A percentile compares a stretch with the other conserved stretches of the same genome.
Conservation (phyloP, 2,329 filamentous ascomycete genomes). For the Mariannaea elegans region DNA sequence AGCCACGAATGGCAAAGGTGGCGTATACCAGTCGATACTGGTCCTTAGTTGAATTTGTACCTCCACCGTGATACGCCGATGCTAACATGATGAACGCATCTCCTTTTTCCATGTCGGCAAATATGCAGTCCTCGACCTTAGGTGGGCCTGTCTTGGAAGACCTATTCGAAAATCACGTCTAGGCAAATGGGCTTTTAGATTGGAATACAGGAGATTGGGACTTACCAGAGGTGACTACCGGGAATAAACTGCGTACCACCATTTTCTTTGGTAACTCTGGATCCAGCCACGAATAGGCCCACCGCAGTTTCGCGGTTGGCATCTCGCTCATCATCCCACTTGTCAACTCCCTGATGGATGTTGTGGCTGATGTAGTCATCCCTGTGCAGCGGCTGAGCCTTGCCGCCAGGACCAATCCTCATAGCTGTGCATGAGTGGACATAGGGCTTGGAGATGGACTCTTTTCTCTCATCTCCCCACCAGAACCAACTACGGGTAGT, state of each 20-base stretch:
- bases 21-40: slow-evolving; percentile 21
- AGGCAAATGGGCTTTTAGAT: too few species aligned
- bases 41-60: slow-evolving; percentile 22
- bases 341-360: background rate
- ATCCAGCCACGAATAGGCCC: slow-evolving; percentile 13
- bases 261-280: slow-evolving; percentile 19
- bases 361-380: slow-evolving; percentile 32
- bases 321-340: slow-evolving; percentile 17
- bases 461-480: slow-evolving; percentile 28
- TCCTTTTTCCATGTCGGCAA: slow-evolving; percentile 28
- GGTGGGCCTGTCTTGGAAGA: slow-evolving; percentile 17
- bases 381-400: slow-evolving; percentile 27
- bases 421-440: slow-evolving; percentile 26
- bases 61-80: slow-evolving; percentile 24
- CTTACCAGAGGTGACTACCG: slow-evolving; percentile 25
- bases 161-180: background rate
- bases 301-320: slow-evolving; percentile 13
- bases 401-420: slow-evolving; percentile 26
- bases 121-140: slow-evolving; percentile 13
- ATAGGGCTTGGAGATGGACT: slow-evolving; percentile 26
- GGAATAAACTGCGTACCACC: slow-evolving; percentile 27
- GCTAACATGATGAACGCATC: slow-evolving; percentile 30
- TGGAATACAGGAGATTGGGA: too few species aligned
- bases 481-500: slow-evolving; percentile 28
- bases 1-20: slow-evolving; percentile 17